These are phyloP conservation scores for Zasmidium angulare DNA, from an alignment of 2,329 filamentous ascomycete species.

Conservation along the genomic window DNA sequence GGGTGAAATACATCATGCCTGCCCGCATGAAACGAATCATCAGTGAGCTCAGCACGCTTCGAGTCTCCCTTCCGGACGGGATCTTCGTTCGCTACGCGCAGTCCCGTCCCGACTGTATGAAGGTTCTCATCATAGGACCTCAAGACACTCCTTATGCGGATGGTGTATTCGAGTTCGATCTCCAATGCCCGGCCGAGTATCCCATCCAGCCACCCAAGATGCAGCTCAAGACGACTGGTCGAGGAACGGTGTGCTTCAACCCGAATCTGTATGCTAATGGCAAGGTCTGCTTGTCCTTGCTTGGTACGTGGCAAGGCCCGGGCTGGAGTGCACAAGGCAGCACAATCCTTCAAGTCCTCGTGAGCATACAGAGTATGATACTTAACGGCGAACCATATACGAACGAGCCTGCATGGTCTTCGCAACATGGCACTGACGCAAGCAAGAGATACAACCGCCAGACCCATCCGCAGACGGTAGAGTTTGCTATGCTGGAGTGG, in stretches of 20 bases:
- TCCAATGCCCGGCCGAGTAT: constrained; percentile 49
- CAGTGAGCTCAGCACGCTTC: constrained; percentile 56
- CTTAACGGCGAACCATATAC: constrained; percentile 55
- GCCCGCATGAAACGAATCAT: constrained; percentile 52
- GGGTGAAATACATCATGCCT: not conserved
- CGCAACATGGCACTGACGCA: not conserved
- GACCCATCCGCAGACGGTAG: constrained; percentile 31
- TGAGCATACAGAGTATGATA: constrained; percentile 61
- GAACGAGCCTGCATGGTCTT: constrained; percentile 54
- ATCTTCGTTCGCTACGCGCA: constrained; percentile 61
- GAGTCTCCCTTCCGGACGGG: constrained; percentile 48
- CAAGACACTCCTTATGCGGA: constrained; percentile 60
- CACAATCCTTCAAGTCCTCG: constrained; percentile 44
- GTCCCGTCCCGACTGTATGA: constrained; percentile 55
- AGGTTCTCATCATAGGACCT: constrained; percentile 58
- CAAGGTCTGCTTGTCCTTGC: constrained; percentile 58
- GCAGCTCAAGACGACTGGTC: constrained; percentile 54
- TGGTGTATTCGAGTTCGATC: constrained; percentile 60
- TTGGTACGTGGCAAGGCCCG: constrained; percentile 27
- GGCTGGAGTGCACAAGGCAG: not conserved
- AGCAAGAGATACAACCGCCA: constrained; percentile 32
- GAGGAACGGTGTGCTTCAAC: constrained; percentile 55
- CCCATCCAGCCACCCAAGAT: constrained; percentile 51
- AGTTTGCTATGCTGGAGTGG: constrained; percentile 37
- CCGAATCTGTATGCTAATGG: constrained; percentile 62